Evolutionary conservation across 371 early-diverging fungal species (phyloP).

Genomic region (Circinella minor): DNA sequence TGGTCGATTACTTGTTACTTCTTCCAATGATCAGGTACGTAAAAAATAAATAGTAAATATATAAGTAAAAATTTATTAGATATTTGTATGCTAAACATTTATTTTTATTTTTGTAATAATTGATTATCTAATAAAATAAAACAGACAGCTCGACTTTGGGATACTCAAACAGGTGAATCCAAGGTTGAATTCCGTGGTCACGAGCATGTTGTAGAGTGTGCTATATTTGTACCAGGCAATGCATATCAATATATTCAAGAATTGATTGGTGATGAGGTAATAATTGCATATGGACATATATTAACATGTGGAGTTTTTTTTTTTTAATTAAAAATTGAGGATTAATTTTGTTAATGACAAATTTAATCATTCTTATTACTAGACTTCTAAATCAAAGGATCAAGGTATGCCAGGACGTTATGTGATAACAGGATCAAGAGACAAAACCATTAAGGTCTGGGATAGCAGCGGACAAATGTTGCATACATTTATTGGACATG

Average conservation of each 20-base stretch:
- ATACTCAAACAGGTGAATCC: slow-evolving; percentile 73
- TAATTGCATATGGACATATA: neutral
- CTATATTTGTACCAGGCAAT: slow-evolving; percentile 77
- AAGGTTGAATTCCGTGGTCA: slow-evolving; percentile 86
- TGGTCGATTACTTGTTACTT: slow-evolving; percentile 72
- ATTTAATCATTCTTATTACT: too few relatives aligned
- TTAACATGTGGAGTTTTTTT: neutral
- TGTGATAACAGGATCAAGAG: slow-evolving; percentile 85
- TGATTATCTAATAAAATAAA: neutral
- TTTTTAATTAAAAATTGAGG: too few relatives aligned
- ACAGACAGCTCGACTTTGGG: slow-evolving; percentile 86
- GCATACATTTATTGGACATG: slow-evolving; percentile 70
- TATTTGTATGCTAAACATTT: too few relatives aligned
- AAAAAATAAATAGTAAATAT: neutral
- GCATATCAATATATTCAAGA: slow-evolving; percentile 72
- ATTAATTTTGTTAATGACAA: too few relatives aligned
- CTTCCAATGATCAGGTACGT: slow-evolving; percentile 85
- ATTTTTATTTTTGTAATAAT: neutral
- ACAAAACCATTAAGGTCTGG: slow-evolving; percentile 91
- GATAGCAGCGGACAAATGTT: slow-evolving; percentile 79
- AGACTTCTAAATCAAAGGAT: slow-evolving; percentile 44
- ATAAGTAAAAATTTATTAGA: too few relatives aligned
- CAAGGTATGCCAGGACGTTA: slow-evolving; percentile 68
- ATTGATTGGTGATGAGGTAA: slow-evolving; percentile 69
- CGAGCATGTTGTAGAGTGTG: slow-evolving; percentile 94